Conservation (phyloP, 805 yeast genomes). For the Starmera caribaea region DNA sequence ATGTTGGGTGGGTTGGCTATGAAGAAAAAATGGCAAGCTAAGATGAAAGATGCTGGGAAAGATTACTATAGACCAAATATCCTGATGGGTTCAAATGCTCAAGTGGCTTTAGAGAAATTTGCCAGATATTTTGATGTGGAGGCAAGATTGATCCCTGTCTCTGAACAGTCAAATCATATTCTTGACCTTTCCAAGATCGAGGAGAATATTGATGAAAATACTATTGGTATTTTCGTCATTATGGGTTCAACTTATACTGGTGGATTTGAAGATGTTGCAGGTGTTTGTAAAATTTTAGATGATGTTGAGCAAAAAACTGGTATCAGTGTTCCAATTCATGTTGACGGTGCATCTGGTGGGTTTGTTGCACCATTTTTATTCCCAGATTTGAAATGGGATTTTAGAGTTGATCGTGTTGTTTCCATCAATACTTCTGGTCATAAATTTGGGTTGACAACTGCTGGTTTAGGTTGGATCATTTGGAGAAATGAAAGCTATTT, state of each 20-base stretch:
- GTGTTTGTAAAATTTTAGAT: slow-evolving; percentile 55
- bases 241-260: slow-evolving; percentile 92
- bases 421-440: slow-evolving; percentile 90
- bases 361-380: slow-evolving; percentile 77
- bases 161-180: slow-evolving; percentile 48
- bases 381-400: slow-evolving; percentile 80
- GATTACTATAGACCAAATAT: slow-evolving; percentile 66
- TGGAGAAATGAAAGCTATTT: slow-evolving; percentile 61
- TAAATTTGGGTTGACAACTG: slow-evolving; percentile 84
- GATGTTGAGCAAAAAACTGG: slow-evolving; percentile 62
- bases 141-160: slow-evolving; percentile 62
- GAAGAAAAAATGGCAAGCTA: slow-evolving; percentile 82
- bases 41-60: slow-evolving; percentile 49
- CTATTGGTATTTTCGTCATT: slow-evolving; percentile 84
- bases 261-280: slow-evolving; percentile 70
- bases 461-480: slow-evolving; percentile 88
- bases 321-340: slow-evolving; percentile 68
- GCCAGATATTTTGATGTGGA: slow-evolving; percentile 93
- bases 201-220: slow-evolving; percentile 74
- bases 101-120: slow-evolving; percentile 89
- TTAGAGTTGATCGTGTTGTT: slow-evolving; percentile 63
- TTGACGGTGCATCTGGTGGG: slow-evolving; percentile 91
- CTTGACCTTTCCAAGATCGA: slow-evolving; percentile 52
- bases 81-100: slow-evolving; percentile 87
- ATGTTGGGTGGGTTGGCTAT: slow-evolving; percentile 90